Evolutionary conservation across 1,284 basidiomycete genomes (phyloP).

Genomic region (Coniferiporia sulphurascens): DNA sequence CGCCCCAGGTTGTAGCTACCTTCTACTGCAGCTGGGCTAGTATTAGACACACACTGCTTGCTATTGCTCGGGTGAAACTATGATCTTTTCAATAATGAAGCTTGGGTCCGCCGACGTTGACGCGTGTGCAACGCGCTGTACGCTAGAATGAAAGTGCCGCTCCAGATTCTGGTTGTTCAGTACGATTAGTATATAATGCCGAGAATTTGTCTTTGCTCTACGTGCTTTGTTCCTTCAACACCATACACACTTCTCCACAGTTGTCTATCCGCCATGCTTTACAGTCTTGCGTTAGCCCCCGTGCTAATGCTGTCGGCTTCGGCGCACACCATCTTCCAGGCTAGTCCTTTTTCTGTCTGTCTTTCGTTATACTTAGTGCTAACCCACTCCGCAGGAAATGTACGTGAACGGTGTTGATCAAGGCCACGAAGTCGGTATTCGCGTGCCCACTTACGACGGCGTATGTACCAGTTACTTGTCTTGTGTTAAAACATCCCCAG

Average conservation of each 20-base stretch:
- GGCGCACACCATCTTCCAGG: constrained; percentile 49
- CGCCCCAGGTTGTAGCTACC: not conserved
- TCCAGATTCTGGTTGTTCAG: not conserved
- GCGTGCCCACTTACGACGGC: constrained; percentile 46
- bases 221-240: not conserved
- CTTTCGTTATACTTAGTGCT: not conserved
- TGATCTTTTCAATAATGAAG: not conserved
- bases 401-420: constrained; percentile 46
- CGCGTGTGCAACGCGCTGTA: not conserved
- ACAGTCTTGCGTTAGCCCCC: constrained; percentile 26
- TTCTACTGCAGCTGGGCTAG: not conserved
- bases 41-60: not conserved
- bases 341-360: constrained; percentile 17
- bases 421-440: constrained; percentile 43
- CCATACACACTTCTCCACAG: not conserved
- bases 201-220: not conserved
- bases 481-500: not conserved
- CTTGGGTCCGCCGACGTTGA: not conserved
- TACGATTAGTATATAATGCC: not conserved
- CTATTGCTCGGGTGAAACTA: not conserved
- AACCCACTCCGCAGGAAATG: constrained; percentile 28
- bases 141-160: not conserved
- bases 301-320: constrained; percentile 26
- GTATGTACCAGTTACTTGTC: constrained; percentile 32
- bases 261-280: constrained; percentile 21